Base-by-base conservation (phyloP, 2,329 filamentous ascomycete genomes). In the Cladosporium sp. region DNA sequence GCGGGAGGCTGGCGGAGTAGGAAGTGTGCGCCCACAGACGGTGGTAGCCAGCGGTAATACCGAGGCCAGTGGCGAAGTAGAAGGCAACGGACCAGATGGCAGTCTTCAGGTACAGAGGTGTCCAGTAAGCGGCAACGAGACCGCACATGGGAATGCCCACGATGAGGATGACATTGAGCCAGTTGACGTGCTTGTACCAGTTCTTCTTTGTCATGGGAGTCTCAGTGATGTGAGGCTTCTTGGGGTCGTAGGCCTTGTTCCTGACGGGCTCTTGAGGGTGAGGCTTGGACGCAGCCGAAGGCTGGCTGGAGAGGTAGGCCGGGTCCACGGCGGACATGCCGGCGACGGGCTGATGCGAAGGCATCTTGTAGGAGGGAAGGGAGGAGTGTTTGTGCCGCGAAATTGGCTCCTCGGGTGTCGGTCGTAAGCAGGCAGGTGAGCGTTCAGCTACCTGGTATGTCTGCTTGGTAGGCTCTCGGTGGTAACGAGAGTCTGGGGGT, bases 161-260 rank as follows among this genome's bases (percentile, higher is more conserved):
- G 77, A 96, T 94, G 78, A 97, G 86, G 69, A 84, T 86, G 69
- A 92, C 89, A 79, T 96, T 97, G 71, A 97, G 85, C 92, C 93
- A 97, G 85, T 96, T 93, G 83, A 97, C 86, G 77, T 97, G 93
- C 82, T 93, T 90, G 82, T 93, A 89, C 91, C 92, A 95, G 83
- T 96, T 97, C 74, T 84, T 82, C 80, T 84, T 85, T 67, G 92
- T 96, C 73, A 96, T 89, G 66, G 91, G 90, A 69, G 87, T 87
- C 70, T 96, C 92, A 70, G 92, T 88, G 80, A 96, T 95, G 80
- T 96, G 92, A 75, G 90, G 86, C 82, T 96, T 96, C 83, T 89
- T 86, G 60, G 85, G 83, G 73, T 86, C 82, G 75, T 86, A 85
- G 60, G 81, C 82, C 55, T 78, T 71, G 71, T 83, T 84, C 64